Evolutionary conservation across 352 stramenopile species (phyloP).

Genomic region (Hyaloperonospora brassicae): DNA sequence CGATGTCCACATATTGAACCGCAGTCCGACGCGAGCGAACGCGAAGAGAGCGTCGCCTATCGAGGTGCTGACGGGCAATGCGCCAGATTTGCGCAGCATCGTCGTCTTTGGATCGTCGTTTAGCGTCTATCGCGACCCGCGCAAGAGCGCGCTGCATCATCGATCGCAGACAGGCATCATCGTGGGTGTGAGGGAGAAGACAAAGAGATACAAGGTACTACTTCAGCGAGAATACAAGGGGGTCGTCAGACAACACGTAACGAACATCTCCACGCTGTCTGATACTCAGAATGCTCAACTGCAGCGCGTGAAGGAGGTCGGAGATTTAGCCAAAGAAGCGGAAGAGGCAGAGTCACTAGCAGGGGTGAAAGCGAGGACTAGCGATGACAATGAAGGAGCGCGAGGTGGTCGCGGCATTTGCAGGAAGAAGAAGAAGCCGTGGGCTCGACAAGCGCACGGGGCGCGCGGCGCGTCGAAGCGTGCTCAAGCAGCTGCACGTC

Average conservation of each 20-base stretch:
- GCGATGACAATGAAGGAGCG: no score
- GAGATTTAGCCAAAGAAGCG: no score
- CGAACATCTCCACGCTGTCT: neutral
- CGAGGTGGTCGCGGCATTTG: no score
- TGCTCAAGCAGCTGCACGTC: no score
- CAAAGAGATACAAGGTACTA: neutral
- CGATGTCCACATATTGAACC: constrained; percentile 21
- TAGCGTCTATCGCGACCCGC: neutral
- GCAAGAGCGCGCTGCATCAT: no score
- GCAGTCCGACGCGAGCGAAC: constrained; percentile 16
- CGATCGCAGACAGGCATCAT: no score
- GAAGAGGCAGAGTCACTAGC: no score
- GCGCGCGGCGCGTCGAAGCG: no score
- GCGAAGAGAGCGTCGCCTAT: constrained; percentile 3
- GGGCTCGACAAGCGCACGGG: no score
- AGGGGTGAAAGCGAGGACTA: no score
- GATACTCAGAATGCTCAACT: neutral
- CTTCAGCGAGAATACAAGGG: neutral
- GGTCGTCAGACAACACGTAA: neutral
- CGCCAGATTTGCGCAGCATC: neutral
- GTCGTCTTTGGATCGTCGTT: neutral
- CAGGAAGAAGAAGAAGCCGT: no score
- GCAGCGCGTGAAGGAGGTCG: neutral
- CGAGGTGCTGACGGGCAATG: constrained; percentile 1
- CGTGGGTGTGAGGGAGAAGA: neutral